Evolutionary conservation across 1,139 yeast genomes (phyloP).

Genomic region (Suhomyces coccinellae): DNA sequence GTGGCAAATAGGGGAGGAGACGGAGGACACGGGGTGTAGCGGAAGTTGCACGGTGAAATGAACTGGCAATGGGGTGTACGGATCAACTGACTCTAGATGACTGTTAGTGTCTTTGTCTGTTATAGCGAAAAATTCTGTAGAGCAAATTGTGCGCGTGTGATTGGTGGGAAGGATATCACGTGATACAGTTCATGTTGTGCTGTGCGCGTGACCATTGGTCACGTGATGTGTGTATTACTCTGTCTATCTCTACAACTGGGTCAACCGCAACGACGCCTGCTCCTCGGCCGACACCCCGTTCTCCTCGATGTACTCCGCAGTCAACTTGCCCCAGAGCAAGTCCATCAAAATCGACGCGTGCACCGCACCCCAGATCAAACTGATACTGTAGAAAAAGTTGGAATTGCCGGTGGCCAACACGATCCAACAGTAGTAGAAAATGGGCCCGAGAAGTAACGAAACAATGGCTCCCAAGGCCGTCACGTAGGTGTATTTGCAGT

Average conservation of each 20-base stretch:
- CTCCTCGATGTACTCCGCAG: conserved; percentile 64
- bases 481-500: conserved; percentile 35
- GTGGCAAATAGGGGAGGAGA: background rate
- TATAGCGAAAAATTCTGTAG: conserved; percentile 9
- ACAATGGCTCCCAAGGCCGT: conserved; percentile 42
- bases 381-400: conserved; percentile 92
- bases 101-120: background rate
- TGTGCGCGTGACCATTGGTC: no score
- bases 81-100: conserved; percentile 11
- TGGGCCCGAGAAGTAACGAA: conserved; percentile 63
- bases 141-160: conserved; percentile 12
- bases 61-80: conserved; percentile 9
- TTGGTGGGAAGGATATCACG: conserved; percentile 6
- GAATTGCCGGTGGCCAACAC: conserved; percentile 93
- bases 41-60: conserved; percentile 1
- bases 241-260: conserved; percentile 34
- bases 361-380: conserved; percentile 75
- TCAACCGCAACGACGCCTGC: conserved; percentile 30
- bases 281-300: conserved; percentile 25
- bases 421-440: conserved; percentile 93
- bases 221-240: no score
- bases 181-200: no score
- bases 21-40: conserved; percentile 5
- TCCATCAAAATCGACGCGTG: conserved; percentile 72
- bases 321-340: conserved; percentile 77